Conservation (phyloP, 164 flowering plant species). For the Echeveria elegans region DNA sequence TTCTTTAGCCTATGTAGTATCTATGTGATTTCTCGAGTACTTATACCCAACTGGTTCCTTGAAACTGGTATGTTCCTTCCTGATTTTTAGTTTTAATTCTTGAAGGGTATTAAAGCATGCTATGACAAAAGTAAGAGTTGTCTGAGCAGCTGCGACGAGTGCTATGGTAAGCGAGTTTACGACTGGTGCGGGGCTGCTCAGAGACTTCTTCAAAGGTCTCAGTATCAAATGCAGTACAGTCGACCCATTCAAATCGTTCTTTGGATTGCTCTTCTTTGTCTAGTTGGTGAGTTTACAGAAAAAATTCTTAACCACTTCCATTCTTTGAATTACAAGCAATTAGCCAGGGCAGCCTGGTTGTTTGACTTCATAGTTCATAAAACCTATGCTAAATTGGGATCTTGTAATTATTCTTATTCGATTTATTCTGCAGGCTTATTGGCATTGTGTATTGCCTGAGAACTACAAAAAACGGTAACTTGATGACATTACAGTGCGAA, state of each 20-base stretch:
- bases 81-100: neutral
- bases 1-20: neutral
- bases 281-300: constrained; percentile 45
- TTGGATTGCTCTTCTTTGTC: constrained; percentile 36
- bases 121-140: constrained; percentile 67
- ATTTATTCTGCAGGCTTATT: neutral
- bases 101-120: constrained; percentile 47
- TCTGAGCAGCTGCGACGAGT: constrained; percentile 52
- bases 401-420: neutral
- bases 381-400: too few species aligned
- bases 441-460: neutral
- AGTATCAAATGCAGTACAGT: constrained; percentile 70
- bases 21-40: neutral
- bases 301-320: neutral
- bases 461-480: neutral
- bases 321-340: neutral
- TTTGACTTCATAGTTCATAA: neutral
- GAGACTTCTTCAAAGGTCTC: constrained; percentile 80
- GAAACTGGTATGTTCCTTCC: neutral
- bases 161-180: constrained; percentile 64
- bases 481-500: neutral
- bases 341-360: neutral
- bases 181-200: constrained; percentile 81
- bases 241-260: constrained; percentile 43
- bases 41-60: neutral